Base-by-base conservation (phyloP, 2,329 filamentous ascomycete species). In the Chaetomiaceae sp. region DNA sequence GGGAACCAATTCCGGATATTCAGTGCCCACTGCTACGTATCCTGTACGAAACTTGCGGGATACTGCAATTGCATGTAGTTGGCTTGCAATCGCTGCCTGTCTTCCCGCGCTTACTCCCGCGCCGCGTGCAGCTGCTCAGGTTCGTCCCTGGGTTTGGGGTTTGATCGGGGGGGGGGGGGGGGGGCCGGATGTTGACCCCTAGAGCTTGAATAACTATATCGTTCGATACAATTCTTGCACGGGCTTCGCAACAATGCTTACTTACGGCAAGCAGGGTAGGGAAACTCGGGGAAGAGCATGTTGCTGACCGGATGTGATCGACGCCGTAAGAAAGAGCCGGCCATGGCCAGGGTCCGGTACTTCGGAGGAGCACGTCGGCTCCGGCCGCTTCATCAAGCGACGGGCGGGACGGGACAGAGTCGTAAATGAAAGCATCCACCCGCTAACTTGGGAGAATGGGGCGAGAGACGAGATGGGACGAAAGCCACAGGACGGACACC, bases 391-490 rank as follows among this genome's bases (percentile, higher is more conserved):
- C 21, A 29, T 36, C 48, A 49, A 42, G 36, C 36, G 27, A 49
- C 38, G 14, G 21, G 30, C 30, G 48, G 21, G 29, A 50, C 38
- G n/a, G 21, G 37, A 41, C 36, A 48, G 34, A 34, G 36, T 42
- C 36, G 20, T 18, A 33, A 21, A 33, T 27, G 20, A 20, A 30
- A 18, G 30, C 32, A 29, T 29, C 30, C 36, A 14, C 27, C 25
- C 18, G 41, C 16, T n/a, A n/a, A n/a, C n/a, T n/a, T n/a, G 29
- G 32, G 18, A 25, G 32, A 40, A 33, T 34, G 51, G 27, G 45
- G 40, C 38, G 32, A 38, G 18, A 48, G 25, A 37, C 23, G 36
- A 50, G 34, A 48, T 48, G 45, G 51, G 45, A 50, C 41, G 41
- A 50, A 33, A 46, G 32, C n/a, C 32, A 16, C 48, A 23, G 27